Evolutionary conservation across 192 early-diverging fungal species (phyloP), one percentile per base, ranked within the genome.

Genomic region (Paraglomus occultum): DNA sequence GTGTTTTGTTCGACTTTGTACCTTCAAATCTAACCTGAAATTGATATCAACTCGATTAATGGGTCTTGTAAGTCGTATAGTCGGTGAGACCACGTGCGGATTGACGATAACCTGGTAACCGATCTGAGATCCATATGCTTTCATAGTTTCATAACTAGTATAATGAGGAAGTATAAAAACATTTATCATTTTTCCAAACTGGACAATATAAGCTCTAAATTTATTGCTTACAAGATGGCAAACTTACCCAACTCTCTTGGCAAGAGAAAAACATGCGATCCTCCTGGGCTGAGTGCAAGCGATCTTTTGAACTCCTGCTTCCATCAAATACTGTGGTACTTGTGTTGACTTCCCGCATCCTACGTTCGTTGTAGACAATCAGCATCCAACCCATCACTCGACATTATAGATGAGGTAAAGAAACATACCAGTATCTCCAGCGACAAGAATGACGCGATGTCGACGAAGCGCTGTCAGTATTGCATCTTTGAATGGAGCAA

Each of bases 211-310:
- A 31, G 31, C 1, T 31, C 3, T 31, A 31, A 31, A 31, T 31
- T 3, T 1, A 31, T 31, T 31, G 3, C 31, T 31, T 3, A 64
- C 85, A 86, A 50, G 58, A n/a, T 68, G 38, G 51, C 54, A n/a
- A 55, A 72, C 70, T 49, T 85, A 78, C 51, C 79, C 80, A 1
- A 89, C 79, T 70, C 82, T 77, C 43, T 78, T 76, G 65, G 81
- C 71, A 73, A 88, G 67, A 39, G 81, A 81, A 73, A 87, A 78
- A 71, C 87, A 81, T 71, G 73, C 90, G 73, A 97, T 90, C 9
- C 94, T 83, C 17, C 95, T 79, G 7, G 95, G 95, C 75, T 97
- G 95, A 9, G 95, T 97, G 70, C 94, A 92, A 0, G 94, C 82
- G 50, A 97, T 90, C 64, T 81, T 80, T 39, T 79, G 71, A 48